phyloP scores from a whole-genome alignment of 768 basidiomycete genomes.

The Boletus sp. region DNA sequence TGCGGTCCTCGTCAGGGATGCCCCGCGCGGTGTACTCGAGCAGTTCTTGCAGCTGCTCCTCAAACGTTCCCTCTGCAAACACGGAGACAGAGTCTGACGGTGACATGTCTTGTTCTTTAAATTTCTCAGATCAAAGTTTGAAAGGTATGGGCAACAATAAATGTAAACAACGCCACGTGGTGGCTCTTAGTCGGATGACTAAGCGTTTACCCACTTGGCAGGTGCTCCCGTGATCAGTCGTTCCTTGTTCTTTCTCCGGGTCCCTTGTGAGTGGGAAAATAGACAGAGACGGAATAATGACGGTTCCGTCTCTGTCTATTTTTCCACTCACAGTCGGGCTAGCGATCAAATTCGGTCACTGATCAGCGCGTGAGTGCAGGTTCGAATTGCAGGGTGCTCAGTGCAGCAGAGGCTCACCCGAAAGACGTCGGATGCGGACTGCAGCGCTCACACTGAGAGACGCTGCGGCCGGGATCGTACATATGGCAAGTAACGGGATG shows the following conservation, averaged over 20 bases:
- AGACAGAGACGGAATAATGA: background rate
- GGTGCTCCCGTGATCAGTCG: too few relatives aligned
- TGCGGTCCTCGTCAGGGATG: conserved; percentile 65
- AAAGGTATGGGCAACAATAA: conserved; percentile 12
- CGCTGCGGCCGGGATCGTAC: background rate
- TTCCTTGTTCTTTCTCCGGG: too few relatives aligned
- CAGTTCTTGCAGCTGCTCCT: conserved; percentile 80
- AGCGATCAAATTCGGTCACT: background rate
- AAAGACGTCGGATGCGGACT: background rate
- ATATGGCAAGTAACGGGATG: background rate
- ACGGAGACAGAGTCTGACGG: conserved; percentile 74
- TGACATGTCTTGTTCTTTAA: conserved; percentile 44
- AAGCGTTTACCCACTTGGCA: background rate
- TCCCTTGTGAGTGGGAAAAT: background rate
- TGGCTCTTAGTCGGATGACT: background rate
- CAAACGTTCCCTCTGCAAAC: conserved; percentile 85
- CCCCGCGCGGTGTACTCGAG: conserved; percentile 69
- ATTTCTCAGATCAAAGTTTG: conserved; percentile 9
- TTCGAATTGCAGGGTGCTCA: background rate
- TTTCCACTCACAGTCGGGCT: too few relatives aligned
- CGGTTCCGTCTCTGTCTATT: too few relatives aligned
- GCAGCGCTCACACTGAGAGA: background rate
- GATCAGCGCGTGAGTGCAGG: background rate
- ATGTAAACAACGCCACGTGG: conserved; percentile 14
- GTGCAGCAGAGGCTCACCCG: background rate